Evolutionary conservation across 106 monocot species (phyloP), one percentile per base, ranked within the genome.

Genomic region (Acanthochlamys bracteata): DNA sequence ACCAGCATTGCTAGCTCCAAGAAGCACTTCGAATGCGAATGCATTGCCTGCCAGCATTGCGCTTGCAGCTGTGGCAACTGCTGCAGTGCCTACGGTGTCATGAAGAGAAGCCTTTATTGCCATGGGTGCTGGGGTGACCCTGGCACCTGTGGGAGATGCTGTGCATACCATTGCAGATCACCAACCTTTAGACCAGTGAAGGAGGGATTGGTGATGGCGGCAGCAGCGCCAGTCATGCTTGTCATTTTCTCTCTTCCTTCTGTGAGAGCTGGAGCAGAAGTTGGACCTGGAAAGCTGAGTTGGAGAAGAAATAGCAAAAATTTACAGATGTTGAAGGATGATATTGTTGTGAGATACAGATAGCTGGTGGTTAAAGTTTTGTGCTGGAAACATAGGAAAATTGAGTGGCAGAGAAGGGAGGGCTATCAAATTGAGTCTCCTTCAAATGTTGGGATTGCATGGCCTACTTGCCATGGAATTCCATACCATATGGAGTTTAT

Each of bases 121-220:
- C 45, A 21, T 61, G 7, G 72, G 41, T 13, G 64, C 23, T 11
- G 42, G 24, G 4, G 14, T 12, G 0, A 63, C 23, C 45, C 22
- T 57, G 71, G 45, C 46, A 21, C 23, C 58, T 42, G 22, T 25
- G 9, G 53, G 52, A 12, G 74, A 3, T 22, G 26, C 23, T 20
- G 22, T 12, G 25, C 55, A 55, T 10, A 15, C 8, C 22, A 7
- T 45, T 0, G 68, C 43, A 7, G 66, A 33, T 1, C 11, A 41
- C 70, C 54, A 51, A 78, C 71, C 72, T 73, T 82, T 19, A 86
- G 74, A 60, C 90, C 80, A 45, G 80, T 72, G 86, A 85, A 90
- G 66, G 81, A 72, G 39, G 92, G 92, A 73, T 84, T 64, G 69
- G 79, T 77, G 62, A 82, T 81, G 16, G 92, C 79, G 8, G 78